phyloP scores from a whole-genome alignment of 1,284 basidiomycete species.

The Ustilago trichophora region DNA sequence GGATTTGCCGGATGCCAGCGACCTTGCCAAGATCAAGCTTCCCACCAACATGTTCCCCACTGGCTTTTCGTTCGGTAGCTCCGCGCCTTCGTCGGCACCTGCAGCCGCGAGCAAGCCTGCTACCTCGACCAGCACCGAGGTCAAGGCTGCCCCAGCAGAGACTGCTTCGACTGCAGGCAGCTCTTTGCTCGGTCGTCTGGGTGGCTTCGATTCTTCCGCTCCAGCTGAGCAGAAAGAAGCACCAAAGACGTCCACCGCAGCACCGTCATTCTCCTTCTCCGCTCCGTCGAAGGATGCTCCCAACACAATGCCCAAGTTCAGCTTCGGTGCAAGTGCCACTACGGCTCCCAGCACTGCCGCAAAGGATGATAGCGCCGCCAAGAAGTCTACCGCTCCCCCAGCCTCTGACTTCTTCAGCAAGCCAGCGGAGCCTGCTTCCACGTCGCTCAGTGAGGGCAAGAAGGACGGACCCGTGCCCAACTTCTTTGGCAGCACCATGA shows the following conservation, averaged over 20 bases:
- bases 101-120: no score
- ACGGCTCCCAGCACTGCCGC: neutral
- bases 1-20: constrained; percentile 55
- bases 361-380: constrained; percentile 5
- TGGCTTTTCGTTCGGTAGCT: constrained; percentile 55
- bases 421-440: constrained; percentile 24
- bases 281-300: constrained; percentile 36
- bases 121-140: neutral
- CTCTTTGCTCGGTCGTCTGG: constrained; percentile 43
- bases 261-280: constrained; percentile 40
- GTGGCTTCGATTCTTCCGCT: constrained; percentile 48
- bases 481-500: constrained; percentile 53
- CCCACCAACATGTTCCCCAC: constrained; percentile 59
- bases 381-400: constrained; percentile 21
- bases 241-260: constrained; percentile 11
- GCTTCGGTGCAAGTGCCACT: constrained; percentile 31
- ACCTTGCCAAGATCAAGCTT: constrained; percentile 63
- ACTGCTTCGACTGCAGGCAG: constrained; percentile 6
- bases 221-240: constrained; percentile 32
- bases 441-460: constrained; percentile 30
- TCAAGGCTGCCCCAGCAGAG: constrained; percentile 1
- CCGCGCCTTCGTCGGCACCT: neutral
- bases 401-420: constrained; percentile 45
- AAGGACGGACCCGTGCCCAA: constrained; percentile 60
- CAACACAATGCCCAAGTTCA: constrained; percentile 33